Evolutionary conservation across 805 yeast species (phyloP), one percentile per base, ranked within the genome.

Genomic region (Saturnispora gosingensis): DNA sequence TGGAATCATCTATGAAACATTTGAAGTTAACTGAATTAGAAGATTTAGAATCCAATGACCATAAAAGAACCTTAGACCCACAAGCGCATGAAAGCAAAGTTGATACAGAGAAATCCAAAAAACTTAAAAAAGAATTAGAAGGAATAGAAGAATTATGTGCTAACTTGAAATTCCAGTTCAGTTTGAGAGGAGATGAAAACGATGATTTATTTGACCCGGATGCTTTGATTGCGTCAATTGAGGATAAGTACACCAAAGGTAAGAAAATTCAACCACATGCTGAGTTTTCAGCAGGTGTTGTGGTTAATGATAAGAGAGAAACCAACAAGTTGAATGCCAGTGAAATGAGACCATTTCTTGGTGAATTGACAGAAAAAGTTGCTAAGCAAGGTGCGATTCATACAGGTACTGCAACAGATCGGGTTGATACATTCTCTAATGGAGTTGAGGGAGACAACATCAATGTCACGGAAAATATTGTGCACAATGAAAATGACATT

Each of bases 311-410:
- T 5, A 13, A 3, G 4, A 11, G 16, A n/a, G 20, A 25, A 24
- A 43, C 42, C 6, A 34, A 22, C 3, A 39, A 44, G 16, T 16
- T 51, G 3, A 56, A 61, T 44, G 55, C 60, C 50, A 49, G 56
- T 32, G 59, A 60, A 16, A 62, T 59, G 61, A 58, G 62, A 48
- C 67, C 73, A 28, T 80, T 81, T 59, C 67, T 81, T 56, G 69
- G 72, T 45, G 86, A 81, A 59, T 67, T 81, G 56, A 69, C 74
- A 22, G 63, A 72, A 3, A 78, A 76, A 56, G 82, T 80, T 11
- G 68, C 65, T 7, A 75, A 68, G 51, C 60, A 70, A 3, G 70
- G 69, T 4, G 60, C 78, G 1, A 71, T 73, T 40, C 13, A 40
- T 9, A 11, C 30, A 20, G n/a, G 9, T 9, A 24, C 30, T 15